These are phyloP conservation scores for Senecio squalidus DNA, from an alignment of 140 eudicot genomes.

Conservation along the genomic window DNA sequence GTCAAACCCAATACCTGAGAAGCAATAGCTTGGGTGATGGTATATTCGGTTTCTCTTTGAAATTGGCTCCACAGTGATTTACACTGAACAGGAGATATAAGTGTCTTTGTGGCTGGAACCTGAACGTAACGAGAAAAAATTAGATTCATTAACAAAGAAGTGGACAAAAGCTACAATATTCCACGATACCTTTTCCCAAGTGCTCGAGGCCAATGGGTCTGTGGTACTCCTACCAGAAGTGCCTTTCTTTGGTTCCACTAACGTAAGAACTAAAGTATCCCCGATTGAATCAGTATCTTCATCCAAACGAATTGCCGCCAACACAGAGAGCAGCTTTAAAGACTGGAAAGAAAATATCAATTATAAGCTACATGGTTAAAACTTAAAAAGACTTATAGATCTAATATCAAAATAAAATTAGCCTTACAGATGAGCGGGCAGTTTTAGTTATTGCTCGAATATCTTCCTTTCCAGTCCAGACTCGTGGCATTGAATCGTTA, in stretches of 20 bases:
- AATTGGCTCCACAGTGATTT: slow-evolving; percentile 89
- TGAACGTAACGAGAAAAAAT: slow-evolving; percentile 10
- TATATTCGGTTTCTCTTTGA: slow-evolving; percentile 83
- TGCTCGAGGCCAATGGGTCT: slow-evolving; percentile 92
- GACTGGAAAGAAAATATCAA: slow-evolving; percentile 40
- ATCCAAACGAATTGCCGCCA: slow-evolving; percentile 89
- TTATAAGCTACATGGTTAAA: neutral
- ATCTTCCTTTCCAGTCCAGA: slow-evolving; percentile 99
- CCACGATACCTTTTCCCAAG: slow-evolving; percentile 79
- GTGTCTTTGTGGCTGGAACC: slow-evolving; percentile 83
- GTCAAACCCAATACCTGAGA: slow-evolving; percentile 67
- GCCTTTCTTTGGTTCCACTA: slow-evolving; percentile 49
- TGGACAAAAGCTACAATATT: neutral
- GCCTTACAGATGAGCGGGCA: slow-evolving; percentile 89
- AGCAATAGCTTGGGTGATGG: slow-evolving; percentile 88
- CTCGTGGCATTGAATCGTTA: slow-evolving; percentile 95
- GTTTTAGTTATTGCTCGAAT: slow-evolving; percentile 86
- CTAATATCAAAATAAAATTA: slow-evolving; percentile 7
- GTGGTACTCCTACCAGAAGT: slow-evolving; percentile 33
- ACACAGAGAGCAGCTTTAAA: slow-evolving; percentile 70
- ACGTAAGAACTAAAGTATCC: slow-evolving; percentile 51
- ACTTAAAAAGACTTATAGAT: slow-evolving; percentile 4
- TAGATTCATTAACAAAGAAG: neutral
- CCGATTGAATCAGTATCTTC: slow-evolving; percentile 52
- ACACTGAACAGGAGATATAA: slow-evolving; percentile 93